phyloP scores from a whole-genome alignment of 768 basidiomycete species.

The Hypholoma fasciculare region DNA sequence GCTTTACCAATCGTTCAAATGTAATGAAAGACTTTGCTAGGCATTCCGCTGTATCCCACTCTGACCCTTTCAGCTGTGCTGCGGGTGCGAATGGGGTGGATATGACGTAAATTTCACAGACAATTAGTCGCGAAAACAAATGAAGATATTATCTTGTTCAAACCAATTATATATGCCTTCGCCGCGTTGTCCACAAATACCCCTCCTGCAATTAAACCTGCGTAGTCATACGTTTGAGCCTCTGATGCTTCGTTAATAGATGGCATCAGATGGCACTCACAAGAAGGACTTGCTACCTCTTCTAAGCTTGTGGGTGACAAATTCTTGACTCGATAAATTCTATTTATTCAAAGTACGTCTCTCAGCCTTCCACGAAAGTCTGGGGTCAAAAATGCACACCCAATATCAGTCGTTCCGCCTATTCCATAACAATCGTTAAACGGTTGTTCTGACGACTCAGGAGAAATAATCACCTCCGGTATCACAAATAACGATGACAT shows the following conservation, averaged over 20 bases:
- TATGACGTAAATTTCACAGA: neutral
- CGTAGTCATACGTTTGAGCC: neutral
- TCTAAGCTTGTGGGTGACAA: neutral
- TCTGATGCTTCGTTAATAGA: neutral
- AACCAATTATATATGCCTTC: neutral
- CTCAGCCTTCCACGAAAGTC: neutral
- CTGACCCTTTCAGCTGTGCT: neutral
- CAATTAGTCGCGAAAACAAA: neutral
- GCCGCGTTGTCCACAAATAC: constrained; percentile 15
- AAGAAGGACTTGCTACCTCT: neutral
- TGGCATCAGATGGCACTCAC: neutral
- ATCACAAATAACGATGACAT: constrained; percentile 27
- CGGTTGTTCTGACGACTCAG: too few species aligned
- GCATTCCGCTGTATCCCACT: neutral
- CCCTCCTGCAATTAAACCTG: constrained; percentile 15
- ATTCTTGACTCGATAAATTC: neutral
- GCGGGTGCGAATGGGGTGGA: neutral
- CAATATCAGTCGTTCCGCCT: constrained; percentile 15
- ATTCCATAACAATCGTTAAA: too few species aligned
- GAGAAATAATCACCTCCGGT: constrained; percentile 23
- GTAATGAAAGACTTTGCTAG: neutral
- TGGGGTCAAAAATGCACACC: neutral
- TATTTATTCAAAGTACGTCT: neutral
- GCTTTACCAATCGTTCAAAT: neutral
- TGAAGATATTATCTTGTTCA: neutral